Conservation (phyloP, 1,284 basidiomycete genomes). For the Trametes versicolor region DNA sequence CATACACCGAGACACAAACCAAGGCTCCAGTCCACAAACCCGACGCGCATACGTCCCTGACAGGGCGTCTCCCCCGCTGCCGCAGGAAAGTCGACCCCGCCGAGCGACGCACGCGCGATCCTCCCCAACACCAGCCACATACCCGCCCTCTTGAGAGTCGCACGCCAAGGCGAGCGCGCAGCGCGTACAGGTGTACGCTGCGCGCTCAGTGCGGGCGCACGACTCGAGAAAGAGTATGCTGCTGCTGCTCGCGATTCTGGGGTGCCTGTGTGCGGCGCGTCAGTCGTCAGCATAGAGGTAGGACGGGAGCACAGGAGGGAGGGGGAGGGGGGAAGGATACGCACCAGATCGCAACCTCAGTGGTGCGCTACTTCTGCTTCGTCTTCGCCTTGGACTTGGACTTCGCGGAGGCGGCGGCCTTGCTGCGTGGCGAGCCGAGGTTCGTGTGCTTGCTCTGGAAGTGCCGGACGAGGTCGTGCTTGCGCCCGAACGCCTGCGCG, state of each 20-base stretch:
- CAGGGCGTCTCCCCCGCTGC: constrained; percentile 2
- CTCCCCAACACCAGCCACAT: constrained; percentile 15
- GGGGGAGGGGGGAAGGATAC: background rate
- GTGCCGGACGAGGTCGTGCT: constrained; percentile 27
- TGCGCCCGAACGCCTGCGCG: constrained; percentile 17
- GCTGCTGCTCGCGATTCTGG: constrained; percentile 18
- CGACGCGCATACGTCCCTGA: constrained; percentile 10
- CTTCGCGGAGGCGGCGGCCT: background rate
- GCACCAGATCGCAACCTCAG: constrained; percentile 20
- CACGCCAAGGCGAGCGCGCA: constrained; percentile 12
- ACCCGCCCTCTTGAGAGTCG: constrained; percentile 12
- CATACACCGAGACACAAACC: background rate
- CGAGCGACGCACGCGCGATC: constrained; percentile 10
- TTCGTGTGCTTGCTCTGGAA: constrained; percentile 23
- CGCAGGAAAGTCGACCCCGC: background rate
- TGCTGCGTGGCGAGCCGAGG: constrained; percentile 26
- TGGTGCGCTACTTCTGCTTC: background rate
- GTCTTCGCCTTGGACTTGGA: background rate
- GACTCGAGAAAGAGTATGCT: constrained; percentile 9
- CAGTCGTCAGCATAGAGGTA: background rate
- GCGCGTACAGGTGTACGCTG: background rate
- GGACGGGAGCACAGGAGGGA: background rate
- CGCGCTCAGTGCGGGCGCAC: constrained; percentile 2
- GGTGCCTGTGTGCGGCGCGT: background rate
- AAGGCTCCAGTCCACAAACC: background rate